Percentiles rank a stretch among this genome's conserved stretches.
Evolutionary conservation across 2,329 filamentous ascomycete genomes (phyloP).

Genomic region (Xylariaceae sp.): DNA sequence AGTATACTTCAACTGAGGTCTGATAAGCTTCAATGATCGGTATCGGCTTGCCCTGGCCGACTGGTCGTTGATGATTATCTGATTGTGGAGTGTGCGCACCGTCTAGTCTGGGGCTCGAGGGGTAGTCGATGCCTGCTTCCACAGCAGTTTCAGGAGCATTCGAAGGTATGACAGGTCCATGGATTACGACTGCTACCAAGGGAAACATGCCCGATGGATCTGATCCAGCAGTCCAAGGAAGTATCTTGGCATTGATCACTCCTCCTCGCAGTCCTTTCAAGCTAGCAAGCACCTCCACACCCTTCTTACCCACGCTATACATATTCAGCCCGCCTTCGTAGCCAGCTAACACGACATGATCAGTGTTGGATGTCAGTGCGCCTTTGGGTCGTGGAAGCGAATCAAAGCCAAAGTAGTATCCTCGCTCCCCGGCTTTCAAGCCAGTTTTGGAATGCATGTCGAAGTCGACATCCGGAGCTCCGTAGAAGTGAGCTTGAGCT

Average conservation of each 20-base stretch:
- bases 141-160: constrained; percentile 34
- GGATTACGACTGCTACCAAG: constrained; percentile 74
- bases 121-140: constrained; percentile 37
- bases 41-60: constrained; percentile 33
- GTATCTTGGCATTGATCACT: constrained; percentile 77
- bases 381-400: constrained; percentile 51
- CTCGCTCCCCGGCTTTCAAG: constrained; percentile 63
- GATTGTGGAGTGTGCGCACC: constrained; percentile 42
- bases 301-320: constrained; percentile 68
- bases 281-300: constrained; percentile 65
- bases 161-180: constrained; percentile 65
- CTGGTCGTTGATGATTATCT: constrained; percentile 38
- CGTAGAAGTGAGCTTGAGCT: constrained; percentile 65
- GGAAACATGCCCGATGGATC: constrained; percentile 61
- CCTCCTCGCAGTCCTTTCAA: constrained; percentile 76
- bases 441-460: constrained; percentile 48
- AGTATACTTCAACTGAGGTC: constrained; percentile 87
- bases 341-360: constrained; percentile 72
- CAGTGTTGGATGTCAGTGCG: constrained; percentile 40
- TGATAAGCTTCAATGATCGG: constrained; percentile 64
- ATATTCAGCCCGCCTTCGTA: constrained; percentile 79
- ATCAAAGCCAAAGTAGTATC: constrained; percentile 82
- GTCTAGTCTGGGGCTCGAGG: constrained; percentile 41
- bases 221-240: constrained; percentile 63
- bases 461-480: constrained; percentile 69